Base-by-base conservation (phyloP, 2,329 filamentous ascomycete genomes). In the Tolypocladium sp. region DNA sequence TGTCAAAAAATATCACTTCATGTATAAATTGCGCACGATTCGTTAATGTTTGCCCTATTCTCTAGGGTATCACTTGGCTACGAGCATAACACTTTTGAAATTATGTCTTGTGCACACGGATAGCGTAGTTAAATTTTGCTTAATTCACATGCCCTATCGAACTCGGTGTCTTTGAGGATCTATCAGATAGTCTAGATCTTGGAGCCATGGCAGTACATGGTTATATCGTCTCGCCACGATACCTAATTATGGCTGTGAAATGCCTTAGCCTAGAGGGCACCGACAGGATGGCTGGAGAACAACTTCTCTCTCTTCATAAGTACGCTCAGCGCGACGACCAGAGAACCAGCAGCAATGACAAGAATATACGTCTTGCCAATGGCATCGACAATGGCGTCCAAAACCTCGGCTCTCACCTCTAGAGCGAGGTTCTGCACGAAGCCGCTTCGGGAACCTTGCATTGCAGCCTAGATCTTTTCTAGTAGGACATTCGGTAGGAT, bases 291-390 rank as follows among this genome's bases (percentile, higher is more conserved):
- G 20, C 40, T 42, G 40, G 40, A 42, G 20, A 74, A 73, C 42
- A 74, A 58, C 58, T 67, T 71, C 61, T 73, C 72, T 53, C 68
- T 64, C 67, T 72, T 73, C 70, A 75, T 68, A 8, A 64, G 62
- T n/a, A 70, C 41, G 49, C 69, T 71, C 51, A 67, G 61, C 22
- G 73, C 61, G 35, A 69, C n/a, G 0, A 63, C 64, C 25, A 74
- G 46, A 13, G 69, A 66, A 5, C 72, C 73, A 1, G 68, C 66
- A 3, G 64, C 67, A 38, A 74, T 69, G 30, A 71, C 65, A 1
- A 73, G 61, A 17, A 71, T 66, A 60, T 72, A 74, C 8, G 68
- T 68, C 57, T 68, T 67, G 17, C 66, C 66, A 64, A 73, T 73
- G 13, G 68, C 68, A 30, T 60, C 58, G 3, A 72, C 67, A 59